Base-by-base conservation (phyloP, 2,329 filamentous ascomycete species). In the Colletotrichum sublineola region DNA sequence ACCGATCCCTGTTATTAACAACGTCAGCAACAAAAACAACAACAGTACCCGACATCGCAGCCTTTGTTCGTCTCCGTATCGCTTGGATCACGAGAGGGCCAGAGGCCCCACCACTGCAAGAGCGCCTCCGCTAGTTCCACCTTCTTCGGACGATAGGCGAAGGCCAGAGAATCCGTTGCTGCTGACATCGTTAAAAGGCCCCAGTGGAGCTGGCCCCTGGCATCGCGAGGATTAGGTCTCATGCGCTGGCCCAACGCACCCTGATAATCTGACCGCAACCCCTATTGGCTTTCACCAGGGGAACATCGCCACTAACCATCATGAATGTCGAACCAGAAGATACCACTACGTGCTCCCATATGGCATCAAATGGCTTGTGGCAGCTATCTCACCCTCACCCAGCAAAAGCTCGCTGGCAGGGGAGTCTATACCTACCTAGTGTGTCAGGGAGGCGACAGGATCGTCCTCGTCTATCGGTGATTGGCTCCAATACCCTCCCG, bases 51-150 rank as follows among this genome's bases (percentile, higher is more conserved):
- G 60, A 40, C 31, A 50, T 63, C 67, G 52, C 52, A 52, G 38
- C 33, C 36, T 58, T 24, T 38, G 53, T n/a, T 20, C 50, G 33
- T 60, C n/a, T n/a, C 63, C 63, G 48, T 62, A 29, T 56, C 48
- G 58, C 65, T 31, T 38, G 53, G 58, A 48, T 72, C 69, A 72
- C 53, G 44, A 63, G 64, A 58, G 56, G 24, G n/a, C 4, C 46
- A 40, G 14, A 52, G 33, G 46, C 42, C 64, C 57, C 64, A 48
- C 44, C 64, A 57, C 57, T 38, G 50, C 68, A 33, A 63, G 38
- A 42, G 67, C 57, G 58, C 68, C 68, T 68, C 64, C 64, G 57
- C 68, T 29, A 48, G 46, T 67, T 67, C 68, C 63, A 71, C 64
- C 36, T 24, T 68, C 64, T 48, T 60, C 58, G 63, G 64, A 68